phyloP scores from a whole-genome alignment of 164 flowering plant species.

The Nymphaea thermarum region DNA sequence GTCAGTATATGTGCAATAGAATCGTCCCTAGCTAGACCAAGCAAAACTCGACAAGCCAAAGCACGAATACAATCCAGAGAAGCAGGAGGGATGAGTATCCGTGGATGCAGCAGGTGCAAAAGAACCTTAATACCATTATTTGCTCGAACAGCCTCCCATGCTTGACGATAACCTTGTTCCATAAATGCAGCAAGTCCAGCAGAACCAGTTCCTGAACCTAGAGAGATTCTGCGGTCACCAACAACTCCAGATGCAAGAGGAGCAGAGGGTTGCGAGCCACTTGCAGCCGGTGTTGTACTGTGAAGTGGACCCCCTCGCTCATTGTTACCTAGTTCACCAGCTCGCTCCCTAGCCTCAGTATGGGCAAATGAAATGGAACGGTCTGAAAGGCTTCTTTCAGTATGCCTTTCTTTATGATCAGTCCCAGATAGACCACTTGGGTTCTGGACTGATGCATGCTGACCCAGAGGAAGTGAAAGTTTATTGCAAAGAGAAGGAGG shows the following conservation, averaged over 20 bases:
- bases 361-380: conserved; percentile 7
- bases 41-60: conserved; percentile 89
- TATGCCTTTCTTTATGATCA: conserved; percentile 43
- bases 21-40: conserved; percentile 96
- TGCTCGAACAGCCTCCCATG: conserved; percentile 92
- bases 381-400: conserved; percentile 34
- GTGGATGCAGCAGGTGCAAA: conserved; percentile 84
- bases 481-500: conserved; percentile 92
- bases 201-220: conserved; percentile 87
- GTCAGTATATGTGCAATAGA: conserved; percentile 92
- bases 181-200: conserved; percentile 93
- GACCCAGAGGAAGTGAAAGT: conserved; percentile 42
- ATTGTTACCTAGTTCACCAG: conserved; percentile 32
- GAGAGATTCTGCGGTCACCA: conserved; percentile 83
- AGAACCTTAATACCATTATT: conserved; percentile 95
- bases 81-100: conserved; percentile 66
- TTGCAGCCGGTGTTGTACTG: conserved; percentile 5
- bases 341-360: conserved; percentile 42
- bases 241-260: conserved; percentile 57
- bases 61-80: conserved; percentile 92
- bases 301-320: conserved; percentile 31
- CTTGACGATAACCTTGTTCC: conserved; percentile 84
- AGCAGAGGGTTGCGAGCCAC: conserved; percentile 26
- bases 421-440: conserved; percentile 23
- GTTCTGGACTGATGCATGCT: conserved; percentile 39